Base-by-base conservation (phyloP, 257 asterid species). In the Coffea eugenioides region DNA sequence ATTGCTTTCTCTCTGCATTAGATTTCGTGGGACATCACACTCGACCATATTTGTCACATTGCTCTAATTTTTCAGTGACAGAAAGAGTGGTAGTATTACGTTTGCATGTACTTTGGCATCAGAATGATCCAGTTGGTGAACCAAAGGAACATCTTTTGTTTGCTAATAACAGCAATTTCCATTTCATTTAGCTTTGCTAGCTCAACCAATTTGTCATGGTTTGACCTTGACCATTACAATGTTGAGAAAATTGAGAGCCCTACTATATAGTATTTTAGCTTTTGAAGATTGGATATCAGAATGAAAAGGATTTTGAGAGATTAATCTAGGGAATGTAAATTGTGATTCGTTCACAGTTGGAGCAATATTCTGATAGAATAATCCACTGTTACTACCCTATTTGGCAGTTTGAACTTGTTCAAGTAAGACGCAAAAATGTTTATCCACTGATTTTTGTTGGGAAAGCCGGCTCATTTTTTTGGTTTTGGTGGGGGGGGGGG, bases 11-110 rank as follows among this genome's bases (percentile, higher is more conserved):
- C 89, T 79, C 88, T 89, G 88, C 69, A 83, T 79, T 83, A 86
- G 93, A 89, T 91, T 87, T 81, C 83, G 92, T 92, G 95, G 97
- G 97, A 56, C 92, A 83, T 79, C 83, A 78, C 82, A 78, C 81
- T 84, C 79, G 86, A 86, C 88, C 86, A 72, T 81, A 83, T 85
- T 88, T 90, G 92, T 90, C 91, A 78, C 67, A 75, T 85, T 84
- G 74, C 87, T 82, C 75, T 77, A 43, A 56, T 67, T 69, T 67
- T 73, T 72, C 81, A 51, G 82, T 82, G 79, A 73, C 77, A 81
- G 34, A 57, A 70, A 75, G 56, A 76, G 75, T 59, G 59, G 73
- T 71, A 48, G 4, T 79, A 20, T 62, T 79, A 49, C 27, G 54
- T 81, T 9, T 75, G 59, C 15, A 18, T 45, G 48, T 67, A 56